Evolutionary conservation across 305 asterid species (phyloP).

Genomic region (Fraxinus nigra): DNA sequence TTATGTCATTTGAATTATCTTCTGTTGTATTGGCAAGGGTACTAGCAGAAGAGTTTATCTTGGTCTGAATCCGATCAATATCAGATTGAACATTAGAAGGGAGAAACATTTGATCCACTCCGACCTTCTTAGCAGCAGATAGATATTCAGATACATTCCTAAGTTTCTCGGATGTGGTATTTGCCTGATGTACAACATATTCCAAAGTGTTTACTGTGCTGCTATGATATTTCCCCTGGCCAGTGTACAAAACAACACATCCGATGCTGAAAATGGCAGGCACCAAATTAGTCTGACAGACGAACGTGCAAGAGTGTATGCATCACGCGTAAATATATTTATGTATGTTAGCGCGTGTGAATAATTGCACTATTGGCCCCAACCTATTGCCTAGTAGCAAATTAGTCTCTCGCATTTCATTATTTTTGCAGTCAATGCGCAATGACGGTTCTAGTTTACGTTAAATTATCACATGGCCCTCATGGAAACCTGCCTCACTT

Average conservation of each 20-base stretch:
- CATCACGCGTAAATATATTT: background rate
- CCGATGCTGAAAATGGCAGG: constrained; percentile 61
- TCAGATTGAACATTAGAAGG: constrained; percentile 65
- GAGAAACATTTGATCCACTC: constrained; percentile 58
- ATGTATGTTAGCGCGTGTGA: background rate
- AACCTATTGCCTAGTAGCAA: background rate
- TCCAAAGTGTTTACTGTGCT: constrained; percentile 46
- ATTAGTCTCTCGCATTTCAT: background rate
- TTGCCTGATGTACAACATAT: constrained; percentile 61
- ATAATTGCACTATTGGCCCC: background rate
- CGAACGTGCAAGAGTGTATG: background rate
- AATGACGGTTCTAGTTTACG: background rate
- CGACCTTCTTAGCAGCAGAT: constrained; percentile 64
- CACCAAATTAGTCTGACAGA: constrained; percentile 10
- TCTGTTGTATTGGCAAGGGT: constrained; percentile 57
- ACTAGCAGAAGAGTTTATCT: constrained; percentile 69
- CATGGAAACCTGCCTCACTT: background rate
- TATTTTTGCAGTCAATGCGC: background rate
- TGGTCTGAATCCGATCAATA: constrained; percentile 64
- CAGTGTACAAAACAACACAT: constrained; percentile 59
- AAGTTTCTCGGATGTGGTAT: constrained; percentile 45
- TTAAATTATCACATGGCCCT: background rate
- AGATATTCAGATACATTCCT: constrained; percentile 65
- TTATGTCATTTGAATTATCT: constrained; percentile 59
- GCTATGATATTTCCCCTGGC: constrained; percentile 57